Percentiles rank a stretch among this genome's conserved stretches.
Evolutionary conservation across 2,329 filamentous ascomycete species (phyloP).

Genomic region (Phialophora tarda): DNA sequence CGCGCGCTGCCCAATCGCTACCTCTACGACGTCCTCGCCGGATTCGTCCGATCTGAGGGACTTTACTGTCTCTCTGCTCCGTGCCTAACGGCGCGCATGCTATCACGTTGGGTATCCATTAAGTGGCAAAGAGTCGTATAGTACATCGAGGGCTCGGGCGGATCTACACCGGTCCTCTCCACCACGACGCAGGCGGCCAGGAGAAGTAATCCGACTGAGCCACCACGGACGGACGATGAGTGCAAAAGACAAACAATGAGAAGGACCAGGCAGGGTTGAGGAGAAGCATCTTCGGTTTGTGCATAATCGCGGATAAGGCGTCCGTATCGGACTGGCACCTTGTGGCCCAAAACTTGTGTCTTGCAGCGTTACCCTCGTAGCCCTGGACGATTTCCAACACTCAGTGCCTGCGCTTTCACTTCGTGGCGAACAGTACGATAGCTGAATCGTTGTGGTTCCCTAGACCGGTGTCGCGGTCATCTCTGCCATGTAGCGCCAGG

Average conservation of each 20-base stretch:
- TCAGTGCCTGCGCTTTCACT: background rate
- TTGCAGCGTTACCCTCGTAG: background rate
- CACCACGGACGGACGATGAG: background rate
- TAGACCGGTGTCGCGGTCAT: background rate
- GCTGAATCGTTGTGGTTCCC: background rate
- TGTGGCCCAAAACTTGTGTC: background rate
- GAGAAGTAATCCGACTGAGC: background rate
- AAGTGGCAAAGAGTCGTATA: background rate
- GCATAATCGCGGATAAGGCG: background rate
- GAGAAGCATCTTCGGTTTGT: background rate
- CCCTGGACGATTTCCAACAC: background rate
- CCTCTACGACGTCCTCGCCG: background rate
- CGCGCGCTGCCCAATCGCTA: conserved; percentile 4
- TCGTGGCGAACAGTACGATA: background rate
- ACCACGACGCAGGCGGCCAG: background rate
- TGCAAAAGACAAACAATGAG: background rate
- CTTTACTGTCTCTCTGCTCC: background rate
- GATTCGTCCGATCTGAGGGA: background rate
- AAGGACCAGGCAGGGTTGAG: background rate
- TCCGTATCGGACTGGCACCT: background rate
- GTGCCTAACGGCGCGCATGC: background rate
- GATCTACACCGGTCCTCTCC: background rate
- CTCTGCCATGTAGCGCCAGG: background rate
- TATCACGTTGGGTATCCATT: background rate
- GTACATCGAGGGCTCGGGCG: background rate